These are phyloP conservation scores for Aureobasidium sp. DNA, from an alignment of 2,329 filamentous ascomycete genomes.

Conservation along the genomic window DNA sequence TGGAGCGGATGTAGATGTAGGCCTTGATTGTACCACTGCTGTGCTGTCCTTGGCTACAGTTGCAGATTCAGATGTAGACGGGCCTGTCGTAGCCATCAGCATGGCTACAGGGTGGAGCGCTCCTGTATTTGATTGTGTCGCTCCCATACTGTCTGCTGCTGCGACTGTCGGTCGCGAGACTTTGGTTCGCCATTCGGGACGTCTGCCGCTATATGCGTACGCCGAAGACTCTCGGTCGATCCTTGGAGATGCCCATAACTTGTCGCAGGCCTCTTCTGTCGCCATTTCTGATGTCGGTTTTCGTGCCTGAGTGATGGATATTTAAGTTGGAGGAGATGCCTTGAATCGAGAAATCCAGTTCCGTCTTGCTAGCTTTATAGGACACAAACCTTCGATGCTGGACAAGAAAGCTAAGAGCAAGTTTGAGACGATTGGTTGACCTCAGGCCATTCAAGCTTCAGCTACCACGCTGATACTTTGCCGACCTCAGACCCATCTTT, in stretches of 20 bases:
- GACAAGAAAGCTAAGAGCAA: neutral
- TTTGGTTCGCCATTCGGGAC: neutral
- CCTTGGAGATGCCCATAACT: neutral
- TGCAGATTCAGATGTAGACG: neutral
- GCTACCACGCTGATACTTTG: neutral
- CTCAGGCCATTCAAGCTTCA: neutral
- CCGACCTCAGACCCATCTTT: neutral
- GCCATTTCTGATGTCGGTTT: neutral
- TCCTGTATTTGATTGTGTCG: neutral
- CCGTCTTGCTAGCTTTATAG: neutral
- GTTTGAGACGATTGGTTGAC: neutral
- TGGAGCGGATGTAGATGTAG: too few species aligned
- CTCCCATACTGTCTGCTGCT: neutral
- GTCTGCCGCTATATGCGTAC: neutral
- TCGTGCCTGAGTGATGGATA: neutral
- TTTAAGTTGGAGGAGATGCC: neutral
- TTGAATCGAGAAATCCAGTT: neutral
- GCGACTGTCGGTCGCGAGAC: neutral
- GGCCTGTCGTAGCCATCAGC: too few species aligned
- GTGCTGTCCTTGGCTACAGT: neutral
- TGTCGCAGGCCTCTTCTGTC: neutral
- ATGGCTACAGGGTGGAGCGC: too few species aligned
- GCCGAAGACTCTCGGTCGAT: neutral
- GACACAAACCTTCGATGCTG: neutral
- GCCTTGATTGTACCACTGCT: neutral